phyloP scores from a whole-genome alignment of 2,329 filamentous ascomycete genomes.

The Trichoderma harzianum region DNA sequence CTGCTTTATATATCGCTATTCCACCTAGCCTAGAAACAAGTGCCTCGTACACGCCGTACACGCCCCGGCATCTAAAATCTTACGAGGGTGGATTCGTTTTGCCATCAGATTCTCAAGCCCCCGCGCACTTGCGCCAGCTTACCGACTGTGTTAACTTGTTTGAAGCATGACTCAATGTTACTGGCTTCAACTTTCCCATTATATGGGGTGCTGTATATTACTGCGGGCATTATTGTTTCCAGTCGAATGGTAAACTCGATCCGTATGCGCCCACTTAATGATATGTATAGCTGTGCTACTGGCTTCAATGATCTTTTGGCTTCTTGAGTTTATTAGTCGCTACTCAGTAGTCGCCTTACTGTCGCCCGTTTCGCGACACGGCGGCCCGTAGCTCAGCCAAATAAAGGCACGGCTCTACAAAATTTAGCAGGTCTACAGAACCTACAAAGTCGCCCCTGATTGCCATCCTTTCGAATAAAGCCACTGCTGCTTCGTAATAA shows the following conservation, averaged over 20 bases:
- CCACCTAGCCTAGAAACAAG: background rate
- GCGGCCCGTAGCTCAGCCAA: background rate
- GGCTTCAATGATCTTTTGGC: background rate
- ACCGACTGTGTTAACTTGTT: background rate
- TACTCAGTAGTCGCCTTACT: background rate
- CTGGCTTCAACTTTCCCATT: background rate
- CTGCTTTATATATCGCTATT: background rate
- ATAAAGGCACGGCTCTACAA: background rate
- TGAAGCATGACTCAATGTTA: background rate
- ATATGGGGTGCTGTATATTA: background rate
- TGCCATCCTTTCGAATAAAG: background rate
- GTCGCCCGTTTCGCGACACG: background rate
- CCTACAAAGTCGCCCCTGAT: background rate
- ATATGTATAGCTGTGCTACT: background rate
- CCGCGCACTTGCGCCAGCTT: conserved; percentile 6
- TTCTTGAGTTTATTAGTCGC: background rate
- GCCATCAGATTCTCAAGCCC: background rate
- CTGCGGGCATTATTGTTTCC: background rate
- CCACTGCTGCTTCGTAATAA: background rate
- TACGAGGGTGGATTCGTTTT: background rate
- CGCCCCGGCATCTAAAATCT: conserved; percentile 3
- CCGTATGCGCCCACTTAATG: background rate
- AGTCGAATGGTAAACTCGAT: background rate
- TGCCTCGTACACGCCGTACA: background rate
- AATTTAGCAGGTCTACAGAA: background rate